Evolutionary conservation across 2,329 filamentous ascomycete genomes (phyloP), one percentile per base, ranked within the genome.

Genomic region (Sporothrix luriei): DNA sequence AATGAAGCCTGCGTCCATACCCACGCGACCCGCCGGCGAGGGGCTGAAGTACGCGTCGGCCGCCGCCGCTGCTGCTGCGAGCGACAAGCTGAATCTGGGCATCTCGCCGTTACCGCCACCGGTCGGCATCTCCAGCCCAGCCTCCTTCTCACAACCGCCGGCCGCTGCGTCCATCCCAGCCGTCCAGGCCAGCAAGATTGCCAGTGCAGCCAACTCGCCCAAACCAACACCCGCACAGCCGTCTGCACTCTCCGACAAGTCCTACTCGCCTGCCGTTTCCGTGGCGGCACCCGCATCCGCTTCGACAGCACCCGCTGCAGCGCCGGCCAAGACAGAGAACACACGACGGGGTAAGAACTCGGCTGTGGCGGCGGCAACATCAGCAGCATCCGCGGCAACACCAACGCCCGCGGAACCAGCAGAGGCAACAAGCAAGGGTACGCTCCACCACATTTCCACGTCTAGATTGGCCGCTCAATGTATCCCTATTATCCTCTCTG

Each of bases 11-110:
- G 95, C 95, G 21, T 90, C 93, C 21, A 81, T 94, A 75, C 95
- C 95, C 1, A 89, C 91, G 71, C 88, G 94, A 78, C 89, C 92
- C 7, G 91, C 93, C 4, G 93, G 93, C 62, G 94, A 98, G 78
- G 92, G 91, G 1, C 84, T 99, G 74, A 98, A 98, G 80, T 99
- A 99, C 78, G 95, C 95, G 57, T 98, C 95, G 49, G 95, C 95
- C 0, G 95, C 95, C 0, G 95, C 95, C 0, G 95, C 95, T 0
- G 95, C 94, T 0, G 94, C 95, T 0, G 93, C 94, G 59, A 93
- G 88, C 78, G 93, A 97, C 74, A 87, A 83, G 80, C 94, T 92
- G 82, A 94, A 90, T 77, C 90, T 98, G 40, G 95, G 95, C 33
- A 97, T 99, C 76, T 90, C 94, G 70, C 95, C 95, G 52, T 84